A percentile compares a stretch with the other conserved stretches of the same genome.
phyloP scores from a whole-genome alignment of 2,329 filamentous ascomycete species.

The Cadophora gregata region DNA sequence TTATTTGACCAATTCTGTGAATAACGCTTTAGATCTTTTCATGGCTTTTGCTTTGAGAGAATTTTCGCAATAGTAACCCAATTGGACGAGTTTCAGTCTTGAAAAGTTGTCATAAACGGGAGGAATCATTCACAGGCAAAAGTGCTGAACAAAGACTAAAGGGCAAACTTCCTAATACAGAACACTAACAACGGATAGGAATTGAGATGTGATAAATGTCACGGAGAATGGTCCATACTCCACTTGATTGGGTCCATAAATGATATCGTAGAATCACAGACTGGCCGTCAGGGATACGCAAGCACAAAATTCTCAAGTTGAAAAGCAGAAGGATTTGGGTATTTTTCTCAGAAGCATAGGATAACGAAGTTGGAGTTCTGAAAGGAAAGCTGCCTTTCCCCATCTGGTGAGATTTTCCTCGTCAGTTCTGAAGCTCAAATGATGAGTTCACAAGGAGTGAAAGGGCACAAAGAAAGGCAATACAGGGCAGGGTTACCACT shows the following conservation, averaged over 20 bases:
- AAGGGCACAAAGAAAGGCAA: not conserved
- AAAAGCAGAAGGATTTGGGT: too few species aligned
- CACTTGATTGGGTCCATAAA: not conserved
- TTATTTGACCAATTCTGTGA: not conserved
- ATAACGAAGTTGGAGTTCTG: not conserved
- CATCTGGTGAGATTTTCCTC: not conserved
- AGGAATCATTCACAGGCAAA: not conserved
- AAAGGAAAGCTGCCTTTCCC: not conserved
- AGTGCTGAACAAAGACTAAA: not conserved
- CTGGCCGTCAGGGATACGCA: not conserved
- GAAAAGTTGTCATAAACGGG: not conserved
- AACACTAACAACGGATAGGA: not conserved
- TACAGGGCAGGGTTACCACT: not conserved
- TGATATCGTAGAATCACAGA: too few species aligned
- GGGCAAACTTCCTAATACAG: not conserved
- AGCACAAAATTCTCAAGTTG: too few species aligned
- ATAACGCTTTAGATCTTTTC: not conserved
- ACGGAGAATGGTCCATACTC: not conserved
- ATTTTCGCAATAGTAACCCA: not conserved
- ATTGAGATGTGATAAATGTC: conserved; percentile 3
- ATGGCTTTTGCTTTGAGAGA: not conserved
- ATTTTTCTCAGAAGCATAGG: too few species aligned
- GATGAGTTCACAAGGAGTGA: not conserved
- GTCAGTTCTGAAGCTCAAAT: not conserved
- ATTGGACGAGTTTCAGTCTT: too few species aligned